Evolutionary conservation across 2,329 filamentous ascomycete species (phyloP).

Genomic region (Apiospora koreana): DNA sequence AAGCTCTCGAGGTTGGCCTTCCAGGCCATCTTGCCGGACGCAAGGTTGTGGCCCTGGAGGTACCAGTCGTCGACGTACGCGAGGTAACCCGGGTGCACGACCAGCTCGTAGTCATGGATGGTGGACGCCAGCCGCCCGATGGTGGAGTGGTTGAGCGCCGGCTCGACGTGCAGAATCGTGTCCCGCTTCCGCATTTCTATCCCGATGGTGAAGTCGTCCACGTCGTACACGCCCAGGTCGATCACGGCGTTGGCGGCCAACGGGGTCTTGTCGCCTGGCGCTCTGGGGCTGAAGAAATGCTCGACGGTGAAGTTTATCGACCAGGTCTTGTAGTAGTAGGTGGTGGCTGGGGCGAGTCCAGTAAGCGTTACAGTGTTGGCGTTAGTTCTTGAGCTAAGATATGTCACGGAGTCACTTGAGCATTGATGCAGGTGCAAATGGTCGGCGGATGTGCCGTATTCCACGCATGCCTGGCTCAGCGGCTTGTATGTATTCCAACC

Average conservation of each 20-base stretch:
- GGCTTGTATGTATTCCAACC: conserved; percentile 59
- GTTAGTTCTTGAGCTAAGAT: conserved; percentile 55
- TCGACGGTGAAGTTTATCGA: conserved; percentile 56
- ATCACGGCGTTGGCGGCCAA: conserved; percentile 55
- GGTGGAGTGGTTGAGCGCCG: conserved; percentile 59
- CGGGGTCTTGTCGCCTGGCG: conserved; percentile 53
- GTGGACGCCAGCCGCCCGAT: conserved; percentile 54
- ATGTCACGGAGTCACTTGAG: conserved; percentile 49
- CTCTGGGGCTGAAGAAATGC: conserved; percentile 54
- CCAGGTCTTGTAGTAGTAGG: conserved; percentile 61
- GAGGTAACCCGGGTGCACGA: conserved; percentile 56
- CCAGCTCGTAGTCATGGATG: conserved; percentile 55
- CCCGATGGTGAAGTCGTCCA: conserved; percentile 51
- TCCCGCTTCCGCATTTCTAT: conserved; percentile 47
- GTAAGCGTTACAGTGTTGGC: conserved; percentile 50
- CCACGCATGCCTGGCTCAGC: conserved; percentile 47
- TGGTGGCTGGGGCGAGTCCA: conserved; percentile 50
- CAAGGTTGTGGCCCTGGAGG: conserved; percentile 30
- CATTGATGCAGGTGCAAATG: conserved; percentile 43
- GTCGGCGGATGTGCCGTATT: conserved; percentile 47
- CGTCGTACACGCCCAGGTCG: conserved; percentile 56
- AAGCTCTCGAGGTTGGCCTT: conserved; percentile 59
- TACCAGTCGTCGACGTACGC: conserved; percentile 62
- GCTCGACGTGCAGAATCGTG: conserved; percentile 48
- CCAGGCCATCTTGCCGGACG: conserved; percentile 43